Conservation (phyloP, 805 yeast species). For the Candida endomychidarum region DNA sequence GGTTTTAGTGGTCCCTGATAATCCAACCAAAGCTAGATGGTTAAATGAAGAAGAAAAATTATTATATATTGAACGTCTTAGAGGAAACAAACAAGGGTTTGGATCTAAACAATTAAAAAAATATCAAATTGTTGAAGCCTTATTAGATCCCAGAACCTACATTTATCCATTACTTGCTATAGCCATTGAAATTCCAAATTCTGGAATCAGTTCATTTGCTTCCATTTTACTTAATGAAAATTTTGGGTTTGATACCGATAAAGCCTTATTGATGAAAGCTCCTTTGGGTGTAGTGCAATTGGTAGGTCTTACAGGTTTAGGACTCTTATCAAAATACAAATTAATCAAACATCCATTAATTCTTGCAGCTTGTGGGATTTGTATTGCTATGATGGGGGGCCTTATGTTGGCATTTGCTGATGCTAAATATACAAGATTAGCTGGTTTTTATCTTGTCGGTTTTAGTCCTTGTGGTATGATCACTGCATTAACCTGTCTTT, state of each 20-base stretch:
- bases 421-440: conserved; percentile 26
- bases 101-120: conserved; percentile 37
- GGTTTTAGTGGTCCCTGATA: conserved; percentile 42
- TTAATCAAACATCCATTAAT: conserved; percentile 13
- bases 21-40: conserved; percentile 37
- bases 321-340: conserved; percentile 9
- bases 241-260: conserved; percentile 25
- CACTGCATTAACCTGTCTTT: conserved; percentile 33
- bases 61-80: conserved; percentile 33
- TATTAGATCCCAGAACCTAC: conserved; percentile 36
- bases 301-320: conserved; percentile 33
- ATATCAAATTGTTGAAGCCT: conserved; percentile 37
- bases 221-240: conserved; percentile 27
- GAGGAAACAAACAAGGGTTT: conserved; percentile 39
- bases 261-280: conserved; percentile 45
- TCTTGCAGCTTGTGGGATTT: conserved; percentile 23
- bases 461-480: conserved; percentile 29
- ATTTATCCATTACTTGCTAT: conserved; percentile 27
- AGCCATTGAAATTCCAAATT: conserved; percentile 31
- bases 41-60: conserved; percentile 32
- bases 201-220: conserved; percentile 35
- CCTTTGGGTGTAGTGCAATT: conserved; percentile 50
- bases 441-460: conserved; percentile 31
- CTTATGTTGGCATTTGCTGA: conserved; percentile 46
- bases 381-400: conserved; percentile 22